These are phyloP conservation scores for Syzygium aromaticum DNA, from an alignment of 345 rosid genomes.

Conservation along the genomic window DNA sequence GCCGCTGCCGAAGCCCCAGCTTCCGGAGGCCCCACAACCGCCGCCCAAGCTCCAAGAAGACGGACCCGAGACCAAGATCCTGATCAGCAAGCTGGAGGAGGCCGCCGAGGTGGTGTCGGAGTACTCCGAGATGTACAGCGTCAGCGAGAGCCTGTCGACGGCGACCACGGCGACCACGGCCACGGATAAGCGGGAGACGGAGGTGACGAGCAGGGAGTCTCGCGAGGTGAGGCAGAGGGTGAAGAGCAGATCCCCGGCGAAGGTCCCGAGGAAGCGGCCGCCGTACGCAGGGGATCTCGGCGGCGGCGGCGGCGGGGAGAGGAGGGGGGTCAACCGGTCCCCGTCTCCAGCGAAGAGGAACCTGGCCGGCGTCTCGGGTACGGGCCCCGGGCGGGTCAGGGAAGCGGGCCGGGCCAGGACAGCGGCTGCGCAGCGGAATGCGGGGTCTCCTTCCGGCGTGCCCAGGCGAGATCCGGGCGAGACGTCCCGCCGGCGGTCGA, in stretches of 20 bases:
- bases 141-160: conserved; percentile 31
- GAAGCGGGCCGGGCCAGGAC: conserved; percentile 11
- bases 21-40: not conserved
- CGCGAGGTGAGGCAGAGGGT: conserved; percentile 1
- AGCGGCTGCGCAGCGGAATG: not conserved
- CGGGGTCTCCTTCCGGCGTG: not conserved
- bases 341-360: conserved; percentile 1
- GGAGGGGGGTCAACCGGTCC: not conserved
- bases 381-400: conserved; percentile 6
- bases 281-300: not conserved
- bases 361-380: not conserved
- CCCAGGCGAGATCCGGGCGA: not conserved
- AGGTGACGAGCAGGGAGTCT: conserved; percentile 8
- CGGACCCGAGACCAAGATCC: conserved; percentile 3
- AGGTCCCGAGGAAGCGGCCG: conserved; percentile 15
- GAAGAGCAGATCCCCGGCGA: conserved; percentile 16
- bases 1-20: conserved; percentile 11
- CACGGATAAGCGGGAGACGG: conserved; percentile 10
- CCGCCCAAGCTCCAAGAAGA: not conserved
- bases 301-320: not conserved
- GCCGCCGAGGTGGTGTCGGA: conserved; percentile 23
- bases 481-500: conserved; percentile 27
- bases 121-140: conserved; percentile 47
- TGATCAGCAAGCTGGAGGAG: conserved; percentile 11
- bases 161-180: conserved; percentile 25